Evolutionary conservation across 768 basidiomycete genomes (phyloP), one percentile per base, ranked within the genome.

Genomic region (Boletus rubroflammeus): DNA sequence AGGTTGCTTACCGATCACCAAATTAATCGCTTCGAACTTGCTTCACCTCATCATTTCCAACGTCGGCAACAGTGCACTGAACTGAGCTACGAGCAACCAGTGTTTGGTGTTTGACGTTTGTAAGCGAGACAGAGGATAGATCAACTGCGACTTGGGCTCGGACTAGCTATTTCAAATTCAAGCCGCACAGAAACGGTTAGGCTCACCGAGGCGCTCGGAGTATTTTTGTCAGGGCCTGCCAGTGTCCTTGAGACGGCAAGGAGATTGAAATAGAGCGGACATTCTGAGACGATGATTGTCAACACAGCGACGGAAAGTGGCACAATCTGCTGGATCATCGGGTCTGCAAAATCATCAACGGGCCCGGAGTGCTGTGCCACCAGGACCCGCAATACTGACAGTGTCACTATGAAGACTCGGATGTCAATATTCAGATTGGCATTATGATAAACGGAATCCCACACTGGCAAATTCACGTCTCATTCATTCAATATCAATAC

Each of bases 271-370:
- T 76, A 14, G 91, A 94, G 14, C 95, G 84, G n/a, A 98, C 93
- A 65, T 97, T 95, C 72, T 98, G 95, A 0, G 95, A 93, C 72
- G 81, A 67, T 98, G 94, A 56, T 93, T 90, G 68, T 99, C 97
- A 61, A 99, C 96, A 91, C 31, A 98, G 77, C 5, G 86, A 85
- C 1, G 83, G 81, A n/a, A 98, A n/a, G n/a, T n/a, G n/a, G 78
- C 0, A 98, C 96, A 0, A 88, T 87, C 58, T 87, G 82, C 13
- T 97, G 81, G 56, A 98, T 98, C 21, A 73, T 76, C 1, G 90
- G 74, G 64, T 93, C 93, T 60, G 38, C 11, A 41, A 28, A 49
- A 43, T n/a, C 19, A 28, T 21, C 31, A 41, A 50, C 59, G 58
- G 60, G 5, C 32, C 17, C 19, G 32, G n/a, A 19, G 19, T 23